phyloP scores from a whole-genome alignment of 129 eudicot genomes.

The Flaveria robusta region DNA sequence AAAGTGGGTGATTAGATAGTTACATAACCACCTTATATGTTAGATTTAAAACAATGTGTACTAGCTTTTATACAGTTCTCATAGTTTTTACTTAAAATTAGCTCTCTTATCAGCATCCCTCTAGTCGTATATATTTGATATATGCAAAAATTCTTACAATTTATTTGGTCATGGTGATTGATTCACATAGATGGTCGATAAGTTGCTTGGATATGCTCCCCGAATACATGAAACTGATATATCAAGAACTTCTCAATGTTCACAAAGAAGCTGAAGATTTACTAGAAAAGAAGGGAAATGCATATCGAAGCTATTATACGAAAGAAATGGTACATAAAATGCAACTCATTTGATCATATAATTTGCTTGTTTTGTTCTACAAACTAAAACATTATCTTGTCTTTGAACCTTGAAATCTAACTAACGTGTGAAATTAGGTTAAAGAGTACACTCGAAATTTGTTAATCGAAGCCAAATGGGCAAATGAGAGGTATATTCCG shows the following conservation, averaged over 20 bases:
- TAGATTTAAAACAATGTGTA: no score
- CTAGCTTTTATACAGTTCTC: no score
- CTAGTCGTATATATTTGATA: background rate
- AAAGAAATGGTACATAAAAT: conserved; percentile 25
- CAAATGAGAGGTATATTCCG: conserved; percentile 31
- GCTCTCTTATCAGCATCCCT: background rate
- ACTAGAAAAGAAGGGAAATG: conserved; percentile 16
- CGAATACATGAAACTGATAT: conserved; percentile 31
- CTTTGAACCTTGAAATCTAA: background rate
- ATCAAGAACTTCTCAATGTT: conserved; percentile 22
- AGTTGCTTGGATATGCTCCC: conserved; percentile 35
- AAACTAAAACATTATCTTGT: background rate
- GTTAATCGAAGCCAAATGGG: conserved; percentile 38
- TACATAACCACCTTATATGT: no score
- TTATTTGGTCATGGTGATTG: conserved; percentile 6
- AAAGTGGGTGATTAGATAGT: no score
- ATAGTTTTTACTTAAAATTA: no score
- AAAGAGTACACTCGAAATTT: conserved; percentile 27
- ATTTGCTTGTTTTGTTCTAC: background rate
- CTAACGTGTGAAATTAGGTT: background rate
- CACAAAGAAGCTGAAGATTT: conserved; percentile 31
- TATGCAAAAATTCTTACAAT: background rate
- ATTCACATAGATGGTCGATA: conserved; percentile 29
- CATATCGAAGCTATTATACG: conserved; percentile 14
- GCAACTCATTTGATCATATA: no score